These are phyloP conservation scores for Fusarium caatingaense DNA, from an alignment of 2,329 filamentous ascomycete genomes.

Conservation along the genomic window DNA sequence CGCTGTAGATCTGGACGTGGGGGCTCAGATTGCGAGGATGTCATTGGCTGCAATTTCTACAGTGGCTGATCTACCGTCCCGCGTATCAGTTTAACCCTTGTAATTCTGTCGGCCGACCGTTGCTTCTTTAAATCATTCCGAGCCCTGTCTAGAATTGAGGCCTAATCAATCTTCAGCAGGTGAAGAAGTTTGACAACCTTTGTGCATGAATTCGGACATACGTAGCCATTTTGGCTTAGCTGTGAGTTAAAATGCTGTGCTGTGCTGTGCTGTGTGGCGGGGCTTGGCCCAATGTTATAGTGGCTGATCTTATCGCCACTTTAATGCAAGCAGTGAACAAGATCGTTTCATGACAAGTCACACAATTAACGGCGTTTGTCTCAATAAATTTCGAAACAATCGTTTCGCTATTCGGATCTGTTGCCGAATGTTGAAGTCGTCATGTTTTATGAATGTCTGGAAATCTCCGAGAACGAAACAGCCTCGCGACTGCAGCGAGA, in stretches of 20 bases:
- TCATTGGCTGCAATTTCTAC: not conserved
- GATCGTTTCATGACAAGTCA: not conserved
- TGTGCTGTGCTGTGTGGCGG: not conserved
- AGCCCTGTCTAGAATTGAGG: not conserved
- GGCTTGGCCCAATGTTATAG: not conserved
- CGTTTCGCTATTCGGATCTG: not conserved
- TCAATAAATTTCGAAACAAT: too few species aligned
- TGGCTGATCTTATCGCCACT: not conserved
- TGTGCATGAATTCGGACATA: not conserved
- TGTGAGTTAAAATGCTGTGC: not conserved
- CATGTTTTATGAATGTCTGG: not conserved
- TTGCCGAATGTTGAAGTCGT: not conserved
- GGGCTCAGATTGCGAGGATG: too few species aligned
- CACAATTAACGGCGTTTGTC: not conserved
- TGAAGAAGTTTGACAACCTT: not conserved
- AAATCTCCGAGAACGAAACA: not conserved
- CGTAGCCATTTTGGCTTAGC: not conserved
- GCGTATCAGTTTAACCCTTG: not conserved
- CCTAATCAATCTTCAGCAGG: not conserved
- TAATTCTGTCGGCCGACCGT: not conserved
- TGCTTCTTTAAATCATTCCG: not conserved
- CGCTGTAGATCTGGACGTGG: not conserved
- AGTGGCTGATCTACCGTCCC: not conserved
- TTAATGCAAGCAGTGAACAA: not conserved
- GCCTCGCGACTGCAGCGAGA: not conserved